Evolutionary conservation across 1,139 yeast genomes (phyloP).

Genomic region (Blastobotrys indianensis): DNA sequence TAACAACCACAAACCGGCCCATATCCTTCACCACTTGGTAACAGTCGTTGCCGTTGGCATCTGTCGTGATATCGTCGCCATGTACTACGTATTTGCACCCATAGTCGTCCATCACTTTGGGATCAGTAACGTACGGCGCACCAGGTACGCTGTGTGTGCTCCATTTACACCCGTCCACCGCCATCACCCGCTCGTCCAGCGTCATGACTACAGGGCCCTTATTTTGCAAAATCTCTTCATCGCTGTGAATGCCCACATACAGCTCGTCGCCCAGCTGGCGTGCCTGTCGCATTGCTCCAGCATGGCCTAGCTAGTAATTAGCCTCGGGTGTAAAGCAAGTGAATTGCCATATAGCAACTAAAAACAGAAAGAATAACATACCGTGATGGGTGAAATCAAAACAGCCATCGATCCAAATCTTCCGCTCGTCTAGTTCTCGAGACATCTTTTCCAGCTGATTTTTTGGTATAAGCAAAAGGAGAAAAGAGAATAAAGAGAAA

Average conservation of each 20-base stretch:
- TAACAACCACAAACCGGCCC: constrained; percentile 84
- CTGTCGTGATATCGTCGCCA: constrained; percentile 96
- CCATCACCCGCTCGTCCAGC: constrained; percentile 67
- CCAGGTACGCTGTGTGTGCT: constrained; percentile 60
- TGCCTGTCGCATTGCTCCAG: constrained; percentile 94
- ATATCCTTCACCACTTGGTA: constrained; percentile 75
- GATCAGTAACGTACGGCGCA: constrained; percentile 96
- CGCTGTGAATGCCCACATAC: constrained; percentile 86
- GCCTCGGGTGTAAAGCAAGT: too few species aligned
- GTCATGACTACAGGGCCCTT: constrained; percentile 95
- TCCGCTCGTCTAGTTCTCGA: constrained; percentile 10
- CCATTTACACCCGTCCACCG: constrained; percentile 92
- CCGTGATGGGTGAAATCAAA: constrained; percentile 97
- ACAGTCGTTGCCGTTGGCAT: constrained; percentile 91
- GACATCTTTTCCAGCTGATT: constrained; percentile 3
- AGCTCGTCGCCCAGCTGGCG: constrained; percentile 68
- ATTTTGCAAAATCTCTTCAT: constrained; percentile 71
- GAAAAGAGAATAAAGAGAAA: background rate
- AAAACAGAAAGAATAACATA: constrained; percentile 30
- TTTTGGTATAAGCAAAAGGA: background rate
- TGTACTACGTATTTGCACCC: constrained; percentile 88
- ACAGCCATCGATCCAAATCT: constrained; percentile 88
- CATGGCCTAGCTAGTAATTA: constrained; percentile 51
- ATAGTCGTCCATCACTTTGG: constrained; percentile 64
- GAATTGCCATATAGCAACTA: background rate